Evolutionary conservation across 139 green algal species (phyloP), one percentile per base, ranked within the genome.

Genomic region (Picochlorum costavermella): DNA sequence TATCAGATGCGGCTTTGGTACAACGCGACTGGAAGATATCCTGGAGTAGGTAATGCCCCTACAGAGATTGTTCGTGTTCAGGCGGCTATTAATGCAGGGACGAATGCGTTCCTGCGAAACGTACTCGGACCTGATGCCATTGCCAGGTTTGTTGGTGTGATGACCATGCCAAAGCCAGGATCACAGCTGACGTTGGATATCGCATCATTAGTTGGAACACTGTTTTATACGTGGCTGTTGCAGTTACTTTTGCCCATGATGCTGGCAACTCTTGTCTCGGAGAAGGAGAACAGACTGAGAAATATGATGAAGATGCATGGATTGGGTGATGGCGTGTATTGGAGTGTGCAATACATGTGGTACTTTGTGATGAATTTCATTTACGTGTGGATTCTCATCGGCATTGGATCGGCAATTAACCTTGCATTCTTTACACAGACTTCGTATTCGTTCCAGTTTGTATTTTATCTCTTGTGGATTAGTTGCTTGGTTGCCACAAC

Each of bases 261-360:
- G 73, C 56, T 83, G 37, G 64, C 68, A 12, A 61, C 62, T 2
- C 63, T 83, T 63, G 75, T 84, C 28, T 67, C 72, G 33, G 84
- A 90, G 57, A 91, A 91, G 73, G 71, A 90, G 75, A 25, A 26
- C 63, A 81, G 67, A 36, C 72, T 97, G 68, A 77, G 89, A 53
- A 94, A 86, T 56, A 97, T 96, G 83, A 97, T 97, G 91, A 91
- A 91, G 72, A 96, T 97, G 90, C 91, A 97, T 48, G 88, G 86
- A 13, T 80, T 95, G 50, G 76, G 80, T 1, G 84, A 92, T 59
- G 63, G 17, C 3, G 72, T 68, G 4, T 84, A 84, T 63, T 84
- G 74, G 70, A 49, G 14, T 30, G 58, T 72, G 23, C 75, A 90
- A 45, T 97, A 92, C 75, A 17, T 72, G 31, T 92, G 86, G 82